Evolutionary conservation across 177 flowering plant genomes (phyloP).

Genomic region (Vitis hybrid): DNA sequence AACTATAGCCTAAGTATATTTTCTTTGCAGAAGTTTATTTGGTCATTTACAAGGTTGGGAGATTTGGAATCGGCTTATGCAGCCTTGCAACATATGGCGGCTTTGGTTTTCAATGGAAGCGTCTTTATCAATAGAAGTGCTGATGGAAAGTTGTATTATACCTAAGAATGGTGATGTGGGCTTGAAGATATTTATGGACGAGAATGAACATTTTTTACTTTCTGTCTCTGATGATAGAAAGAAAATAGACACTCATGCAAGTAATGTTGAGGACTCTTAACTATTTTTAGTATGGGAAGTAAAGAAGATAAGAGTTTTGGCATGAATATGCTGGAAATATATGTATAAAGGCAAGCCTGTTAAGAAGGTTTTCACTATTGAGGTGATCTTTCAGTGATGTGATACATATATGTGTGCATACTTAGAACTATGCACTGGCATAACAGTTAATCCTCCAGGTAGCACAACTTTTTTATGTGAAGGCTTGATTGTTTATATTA

Average conservation of each 20-base stretch:
- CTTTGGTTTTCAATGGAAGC: slow-evolving; percentile 37
- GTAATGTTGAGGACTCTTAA: slow-evolving; percentile 3
- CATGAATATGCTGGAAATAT: slow-evolving; percentile 11
- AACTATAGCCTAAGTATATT: slow-evolving; percentile 47
- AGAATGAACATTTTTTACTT: slow-evolving; percentile 15
- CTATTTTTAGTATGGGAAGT: slow-evolving; percentile 12
- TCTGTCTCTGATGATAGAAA: slow-evolving; percentile 6
- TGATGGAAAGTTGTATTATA: slow-evolving; percentile 35
- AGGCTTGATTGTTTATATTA: neutral
- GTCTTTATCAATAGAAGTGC: slow-evolving; percentile 20
- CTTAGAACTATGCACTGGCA: slow-evolving; percentile 48
- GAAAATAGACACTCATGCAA: slow-evolving; percentile 3
- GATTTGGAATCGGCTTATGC: slow-evolving; percentile 67
- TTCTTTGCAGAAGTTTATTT: slow-evolving; percentile 55
- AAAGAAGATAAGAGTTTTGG: slow-evolving; percentile 10
- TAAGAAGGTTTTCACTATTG: slow-evolving; percentile 34
- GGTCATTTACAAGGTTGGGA: slow-evolving; percentile 62
- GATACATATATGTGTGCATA: slow-evolving; percentile 58
- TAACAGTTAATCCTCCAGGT: slow-evolving; percentile 80
- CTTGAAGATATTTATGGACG: slow-evolving; percentile 13
- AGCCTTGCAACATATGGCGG: slow-evolving; percentile 70
- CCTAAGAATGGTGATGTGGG: slow-evolving; percentile 31
- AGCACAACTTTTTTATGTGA: slow-evolving; percentile 7
- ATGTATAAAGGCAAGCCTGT: slow-evolving; percentile 16
- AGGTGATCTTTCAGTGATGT: slow-evolving; percentile 69